Evolutionary conservation across 305 asterid genomes (phyloP), one percentile per base, ranked within the genome.

Genomic region (Fraxinus ornus): DNA sequence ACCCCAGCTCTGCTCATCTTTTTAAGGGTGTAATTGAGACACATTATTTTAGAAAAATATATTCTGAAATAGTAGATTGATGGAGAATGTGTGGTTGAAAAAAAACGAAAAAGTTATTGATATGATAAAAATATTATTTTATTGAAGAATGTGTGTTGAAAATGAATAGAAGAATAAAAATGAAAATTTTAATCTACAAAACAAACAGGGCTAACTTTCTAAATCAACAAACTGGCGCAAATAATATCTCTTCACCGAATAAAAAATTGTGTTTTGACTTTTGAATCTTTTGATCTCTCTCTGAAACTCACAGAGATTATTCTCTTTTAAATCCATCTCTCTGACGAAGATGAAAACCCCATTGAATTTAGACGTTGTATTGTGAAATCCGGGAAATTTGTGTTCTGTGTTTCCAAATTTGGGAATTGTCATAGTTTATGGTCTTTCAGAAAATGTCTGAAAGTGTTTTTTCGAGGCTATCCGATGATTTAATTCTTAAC

Each of bases 401-500:
- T 62, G 7, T 5, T 62, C 28, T 2, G 15, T 10, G 30, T 62
- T 62, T 21, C 24, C 30, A 22, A 22, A 3, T 32, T 24, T 9
- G 76, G 19, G n/a, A n/a, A 26, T 33, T 24, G 41, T 26, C 24
- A 36, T 52, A 5, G 6, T 79, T 49, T n/a, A 39, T 19, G 30
- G 76, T 80, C 83, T 76, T 33, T 13, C 22, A 24, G 5, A 68
- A 72, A 64, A 90, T 91, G 94, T 7, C 85, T 2, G 94, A 95
- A 66, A 71, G 71, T 84, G 89, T 66, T 74, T 96, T 94, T 89
- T 88, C 97, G 9, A 86, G 84, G 84, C 95, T 94, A 1, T 90
- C 99, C 0, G 99, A 96, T 6, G 98, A 94, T 19, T 90, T 96
- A 13, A 84, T 91, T 77, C 95, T 96, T 88, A 91, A 90, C 84